Conservation (phyloP, 805 yeast genomes). For the Scheffersomyces spartinae region DNA sequence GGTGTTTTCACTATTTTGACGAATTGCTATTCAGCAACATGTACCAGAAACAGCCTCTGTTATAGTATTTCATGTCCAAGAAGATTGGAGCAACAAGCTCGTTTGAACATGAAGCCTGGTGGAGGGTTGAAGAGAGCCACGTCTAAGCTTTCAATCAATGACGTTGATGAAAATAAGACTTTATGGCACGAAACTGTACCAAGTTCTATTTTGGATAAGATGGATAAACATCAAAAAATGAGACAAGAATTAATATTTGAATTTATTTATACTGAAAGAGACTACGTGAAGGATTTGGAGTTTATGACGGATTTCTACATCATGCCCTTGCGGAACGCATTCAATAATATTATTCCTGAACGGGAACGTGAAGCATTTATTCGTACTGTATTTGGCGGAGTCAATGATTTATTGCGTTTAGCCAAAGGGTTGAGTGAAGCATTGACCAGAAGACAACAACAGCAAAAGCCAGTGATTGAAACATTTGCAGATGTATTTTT, state of each 20-base stretch:
- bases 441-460: constrained; percentile 71
- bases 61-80: constrained; percentile 96
- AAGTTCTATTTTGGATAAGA: constrained; percentile 58
- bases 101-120: constrained; percentile 78
- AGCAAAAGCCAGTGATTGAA: constrained; percentile 70
- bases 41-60: constrained; percentile 78
- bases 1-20: constrained; percentile 91
- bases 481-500: constrained; percentile 81
- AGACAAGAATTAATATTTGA: constrained; percentile 95
- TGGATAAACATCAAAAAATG: constrained; percentile 77
- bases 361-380: constrained; percentile 84
- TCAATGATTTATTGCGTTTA: constrained; percentile 73
- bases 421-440: constrained; percentile 84
- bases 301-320: constrained; percentile 90
- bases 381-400: constrained; percentile 83
- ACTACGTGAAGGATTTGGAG: constrained; percentile 90
- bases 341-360: constrained; percentile 68
- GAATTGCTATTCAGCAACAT: constrained; percentile 95
- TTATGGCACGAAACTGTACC: constrained; percentile 93
- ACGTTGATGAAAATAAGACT: constrained; percentile 62
- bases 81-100: constrained; percentile 88
- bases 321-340: constrained; percentile 73
- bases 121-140: constrained; percentile 77
- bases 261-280: constrained; percentile 85
- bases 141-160: constrained; percentile 55